Evolutionary conservation across 345 rosid species (phyloP).

Genomic region (Linum trigynum): DNA sequence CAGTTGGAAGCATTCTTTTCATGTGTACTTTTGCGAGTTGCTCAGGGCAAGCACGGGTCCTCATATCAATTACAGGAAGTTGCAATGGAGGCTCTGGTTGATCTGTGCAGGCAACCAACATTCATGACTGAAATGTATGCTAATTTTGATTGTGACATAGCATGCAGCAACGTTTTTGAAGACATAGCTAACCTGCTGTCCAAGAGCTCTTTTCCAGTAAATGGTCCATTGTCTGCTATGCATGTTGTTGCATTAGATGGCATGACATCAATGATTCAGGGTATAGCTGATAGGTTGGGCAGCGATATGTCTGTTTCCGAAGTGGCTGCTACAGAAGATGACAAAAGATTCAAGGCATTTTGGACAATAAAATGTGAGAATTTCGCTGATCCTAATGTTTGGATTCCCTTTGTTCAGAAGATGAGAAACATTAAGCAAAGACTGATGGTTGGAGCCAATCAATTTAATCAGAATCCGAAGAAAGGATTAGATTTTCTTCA

Average conservation of each 20-base stretch:
- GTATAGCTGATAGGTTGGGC: constrained; percentile 53
- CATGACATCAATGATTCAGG: constrained; percentile 40
- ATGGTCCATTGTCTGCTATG: constrained; percentile 66
- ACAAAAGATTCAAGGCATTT: constrained; percentile 38
- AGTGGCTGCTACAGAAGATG: no score
- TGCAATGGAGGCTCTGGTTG: constrained; percentile 74
- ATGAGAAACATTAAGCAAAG: constrained; percentile 44
- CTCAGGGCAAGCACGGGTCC: constrained; percentile 57
- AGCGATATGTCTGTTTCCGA: constrained; percentile 4
- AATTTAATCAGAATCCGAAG: constrained; percentile 58
- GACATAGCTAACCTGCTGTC: constrained; percentile 53
- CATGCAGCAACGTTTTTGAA: constrained; percentile 59
- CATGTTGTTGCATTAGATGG: constrained; percentile 73
- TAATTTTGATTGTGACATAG: constrained; percentile 69
- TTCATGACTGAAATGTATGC: constrained; percentile 63
- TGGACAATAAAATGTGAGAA: constrained; percentile 51
- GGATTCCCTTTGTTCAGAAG: constrained; percentile 60
- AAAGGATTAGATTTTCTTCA: constrained; percentile 63
- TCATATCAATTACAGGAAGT: constrained; percentile 77
- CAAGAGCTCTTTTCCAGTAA: constrained; percentile 61
- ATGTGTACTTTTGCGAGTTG: constrained; percentile 56
- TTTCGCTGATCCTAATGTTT: constrained; percentile 38
- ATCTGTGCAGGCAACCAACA: constrained; percentile 53
- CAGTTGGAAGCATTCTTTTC: constrained; percentile 71
- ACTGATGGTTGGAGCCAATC: constrained; percentile 56